Conservation (phyloP, 1,284 basidiomycete species). For the Agaricales sp. region DNA sequence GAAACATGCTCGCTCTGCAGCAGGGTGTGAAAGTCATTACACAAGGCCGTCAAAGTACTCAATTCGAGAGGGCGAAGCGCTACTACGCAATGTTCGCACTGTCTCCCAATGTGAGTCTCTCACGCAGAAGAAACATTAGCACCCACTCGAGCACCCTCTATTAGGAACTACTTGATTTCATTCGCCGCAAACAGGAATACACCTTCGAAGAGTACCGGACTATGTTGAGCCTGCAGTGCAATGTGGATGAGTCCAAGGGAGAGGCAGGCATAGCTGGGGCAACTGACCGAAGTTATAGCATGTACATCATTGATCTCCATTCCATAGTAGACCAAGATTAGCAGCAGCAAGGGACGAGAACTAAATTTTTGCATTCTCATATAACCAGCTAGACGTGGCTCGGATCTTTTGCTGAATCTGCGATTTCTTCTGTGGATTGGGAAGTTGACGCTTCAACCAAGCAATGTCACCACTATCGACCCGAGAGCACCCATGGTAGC, state of each 20-base stretch:
- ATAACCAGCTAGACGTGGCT: too few species aligned
- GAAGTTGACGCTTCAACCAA: background rate
- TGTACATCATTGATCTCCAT: constrained; percentile 76
- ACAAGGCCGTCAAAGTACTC: constrained; percentile 46
- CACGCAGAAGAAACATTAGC: constrained; percentile 1
- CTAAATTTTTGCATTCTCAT: too few species aligned
- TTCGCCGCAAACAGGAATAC: constrained; percentile 57
- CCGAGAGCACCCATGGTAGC: background rate
- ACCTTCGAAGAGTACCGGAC: constrained; percentile 86
- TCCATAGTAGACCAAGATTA: constrained; percentile 48
- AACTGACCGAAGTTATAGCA: constrained; percentile 60
- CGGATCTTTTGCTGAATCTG: too few species aligned
- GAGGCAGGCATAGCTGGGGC: constrained; percentile 40
- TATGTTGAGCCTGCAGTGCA: constrained; percentile 83
- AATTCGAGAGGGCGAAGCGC: constrained; percentile 66
- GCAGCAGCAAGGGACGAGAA: too few species aligned
- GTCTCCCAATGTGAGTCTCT: constrained; percentile 56
- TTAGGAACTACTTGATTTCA: constrained; percentile 66
- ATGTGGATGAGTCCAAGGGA: constrained; percentile 50
- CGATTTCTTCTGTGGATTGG: background rate
- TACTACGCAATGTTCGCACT: constrained; percentile 77
- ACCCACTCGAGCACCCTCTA: constrained; percentile 4
- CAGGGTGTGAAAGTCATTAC: constrained; percentile 84
- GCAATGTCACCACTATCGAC: background rate
- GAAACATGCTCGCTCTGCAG: constrained; percentile 88